Evolutionary conservation across 768 basidiomycete species (phyloP).

Genomic region (Termitomyces sp.): DNA sequence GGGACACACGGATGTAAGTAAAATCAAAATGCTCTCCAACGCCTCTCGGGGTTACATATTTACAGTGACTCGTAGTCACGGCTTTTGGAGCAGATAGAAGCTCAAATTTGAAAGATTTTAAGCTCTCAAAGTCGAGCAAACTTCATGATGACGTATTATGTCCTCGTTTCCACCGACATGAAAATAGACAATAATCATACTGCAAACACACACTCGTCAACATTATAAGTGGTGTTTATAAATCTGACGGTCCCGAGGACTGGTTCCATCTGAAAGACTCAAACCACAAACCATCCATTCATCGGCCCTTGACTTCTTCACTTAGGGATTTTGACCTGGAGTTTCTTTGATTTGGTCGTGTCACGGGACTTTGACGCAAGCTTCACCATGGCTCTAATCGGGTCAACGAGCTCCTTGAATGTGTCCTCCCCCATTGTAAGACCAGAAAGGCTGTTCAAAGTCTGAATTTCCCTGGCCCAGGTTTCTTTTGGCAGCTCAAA

Average conservation of each 20-base stretch:
- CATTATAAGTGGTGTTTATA: too few species aligned
- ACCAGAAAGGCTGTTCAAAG: slow-evolving; percentile 3
- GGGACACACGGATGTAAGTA: too few species aligned
- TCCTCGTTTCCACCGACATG: too few species aligned
- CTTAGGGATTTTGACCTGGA: not conserved
- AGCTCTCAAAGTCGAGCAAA: too few species aligned
- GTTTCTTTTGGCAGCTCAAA: slow-evolving; percentile 55
- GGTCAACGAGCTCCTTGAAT: slow-evolving; percentile 13
- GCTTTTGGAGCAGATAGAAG: too few species aligned
- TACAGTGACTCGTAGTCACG: too few species aligned
- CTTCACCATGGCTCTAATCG: not conserved
- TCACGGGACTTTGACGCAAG: not conserved
- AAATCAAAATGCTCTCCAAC: too few species aligned
- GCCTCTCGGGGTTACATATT: too few species aligned
- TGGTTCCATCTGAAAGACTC: not conserved
- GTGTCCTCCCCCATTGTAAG: slow-evolving; percentile 16
- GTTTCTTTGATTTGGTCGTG: not conserved
- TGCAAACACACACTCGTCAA: not conserved
- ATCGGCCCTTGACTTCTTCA: not conserved
- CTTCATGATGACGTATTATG: too few species aligned
- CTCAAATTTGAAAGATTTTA: too few species aligned
- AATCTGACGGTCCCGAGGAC: not conserved
- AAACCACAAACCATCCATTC: not conserved
- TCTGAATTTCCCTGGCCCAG: slow-evolving; percentile 57
- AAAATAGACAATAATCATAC: too few species aligned